Evolutionary conservation across 2,329 filamentous ascomycete species (phyloP).

Genomic region (Cryphonectria parasitica): DNA sequence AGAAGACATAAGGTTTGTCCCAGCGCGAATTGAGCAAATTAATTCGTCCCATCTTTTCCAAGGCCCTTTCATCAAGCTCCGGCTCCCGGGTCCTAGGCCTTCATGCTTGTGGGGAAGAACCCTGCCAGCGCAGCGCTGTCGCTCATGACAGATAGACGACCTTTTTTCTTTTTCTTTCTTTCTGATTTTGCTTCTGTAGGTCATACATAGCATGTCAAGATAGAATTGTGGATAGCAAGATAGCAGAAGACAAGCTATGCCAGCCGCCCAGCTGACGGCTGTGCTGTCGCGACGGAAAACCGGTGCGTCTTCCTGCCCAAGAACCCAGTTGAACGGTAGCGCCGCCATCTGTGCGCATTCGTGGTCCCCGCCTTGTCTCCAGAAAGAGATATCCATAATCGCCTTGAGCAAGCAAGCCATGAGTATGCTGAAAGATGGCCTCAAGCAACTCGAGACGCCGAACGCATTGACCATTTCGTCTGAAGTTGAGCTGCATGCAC

Average conservation of each 20-base stretch:
- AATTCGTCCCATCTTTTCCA: conserved; percentile 11
- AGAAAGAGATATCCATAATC: not conserved
- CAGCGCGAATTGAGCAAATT: conserved; percentile 11
- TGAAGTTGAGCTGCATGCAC: conserved; percentile 12
- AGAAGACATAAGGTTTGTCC: not conserved
- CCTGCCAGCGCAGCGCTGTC: conserved; percentile 1
- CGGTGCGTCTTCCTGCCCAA: not conserved
- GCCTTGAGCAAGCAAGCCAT: not conserved
- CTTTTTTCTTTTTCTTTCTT: not conserved
- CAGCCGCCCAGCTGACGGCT: not conserved
- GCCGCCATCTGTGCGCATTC: conserved; percentile 1
- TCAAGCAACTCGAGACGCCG: conserved; percentile 11
- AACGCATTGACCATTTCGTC: conserved; percentile 5
- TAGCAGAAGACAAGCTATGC: not conserved
- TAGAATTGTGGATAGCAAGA: too few relatives aligned
- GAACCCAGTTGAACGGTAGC: not conserved
- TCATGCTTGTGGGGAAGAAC: conserved; percentile 12
- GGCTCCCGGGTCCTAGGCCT: not conserved
- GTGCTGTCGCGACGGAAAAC: not conserved
- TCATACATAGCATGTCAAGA: not conserved
- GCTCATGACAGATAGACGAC: not conserved
- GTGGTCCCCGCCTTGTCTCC: not conserved
- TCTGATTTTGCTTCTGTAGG: not conserved
- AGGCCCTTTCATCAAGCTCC: not conserved
- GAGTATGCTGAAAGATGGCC: not conserved